phyloP scores from a whole-genome alignment of 108 stramenopile genomes.

The Nitzschia palea region DNA sequence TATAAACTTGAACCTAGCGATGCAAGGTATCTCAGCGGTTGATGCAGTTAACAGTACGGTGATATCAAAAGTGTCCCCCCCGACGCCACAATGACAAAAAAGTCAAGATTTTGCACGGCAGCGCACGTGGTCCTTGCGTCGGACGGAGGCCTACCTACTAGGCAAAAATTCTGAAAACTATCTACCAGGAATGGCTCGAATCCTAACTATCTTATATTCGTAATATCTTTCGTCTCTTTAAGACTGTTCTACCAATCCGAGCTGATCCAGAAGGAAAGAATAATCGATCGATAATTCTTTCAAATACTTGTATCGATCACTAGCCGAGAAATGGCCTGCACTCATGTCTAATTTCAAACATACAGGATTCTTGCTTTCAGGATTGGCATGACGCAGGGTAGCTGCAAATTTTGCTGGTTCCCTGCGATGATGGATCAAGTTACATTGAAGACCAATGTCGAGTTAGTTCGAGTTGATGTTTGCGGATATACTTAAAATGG shows the following conservation, averaged over 20 bases:
- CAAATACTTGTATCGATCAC: conserved; percentile 93
- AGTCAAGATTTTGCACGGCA: too few relatives aligned
- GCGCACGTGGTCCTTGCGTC: too few relatives aligned
- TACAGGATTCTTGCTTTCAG: conserved; percentile 41
- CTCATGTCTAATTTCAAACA: conserved; percentile 83
- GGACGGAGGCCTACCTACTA: too few relatives aligned
- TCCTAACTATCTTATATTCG: too few relatives aligned
- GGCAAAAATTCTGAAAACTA: too few relatives aligned
- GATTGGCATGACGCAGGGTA: conserved; percentile 41
- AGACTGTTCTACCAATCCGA: conserved; percentile 38
- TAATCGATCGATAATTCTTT: conserved; percentile 88
- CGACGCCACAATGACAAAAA: too few relatives aligned
- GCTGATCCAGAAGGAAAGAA: conserved; percentile 83
- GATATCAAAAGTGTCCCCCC: too few relatives aligned
- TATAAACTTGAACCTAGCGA: too few relatives aligned
- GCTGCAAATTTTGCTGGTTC: conserved; percentile 72
- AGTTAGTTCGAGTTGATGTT: neutral
- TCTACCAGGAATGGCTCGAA: too few relatives aligned
- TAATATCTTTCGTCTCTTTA: too few relatives aligned
- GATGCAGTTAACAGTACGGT: too few relatives aligned
- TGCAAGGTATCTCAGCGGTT: too few relatives aligned
- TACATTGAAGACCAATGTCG: neutral
- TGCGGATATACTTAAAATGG: neutral
- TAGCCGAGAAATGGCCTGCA: conserved; percentile 91
- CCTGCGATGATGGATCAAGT: neutral